Conservation (phyloP, 352 stramenopile genomes). For the Phytophthora chlamydospora region DNA sequence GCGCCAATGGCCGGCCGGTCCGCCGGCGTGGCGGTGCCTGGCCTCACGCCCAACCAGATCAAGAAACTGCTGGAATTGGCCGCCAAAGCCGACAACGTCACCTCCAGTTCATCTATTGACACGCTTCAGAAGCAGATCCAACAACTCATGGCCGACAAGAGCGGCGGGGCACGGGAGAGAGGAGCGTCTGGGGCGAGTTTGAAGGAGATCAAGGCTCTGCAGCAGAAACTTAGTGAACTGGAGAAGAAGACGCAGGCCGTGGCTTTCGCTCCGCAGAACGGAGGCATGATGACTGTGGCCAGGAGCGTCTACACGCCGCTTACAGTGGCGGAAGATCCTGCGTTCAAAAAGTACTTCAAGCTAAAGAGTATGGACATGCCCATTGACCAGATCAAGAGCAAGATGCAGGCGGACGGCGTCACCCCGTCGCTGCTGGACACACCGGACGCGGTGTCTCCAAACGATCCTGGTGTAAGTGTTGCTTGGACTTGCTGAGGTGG, state of each 20-base stretch:
- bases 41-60: slow-evolving; percentile 66
- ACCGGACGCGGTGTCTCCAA: slow-evolving; percentile 73
- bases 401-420: slow-evolving; percentile 81
- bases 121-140: slow-evolving; percentile 77
- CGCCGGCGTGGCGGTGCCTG: slow-evolving; percentile 48
- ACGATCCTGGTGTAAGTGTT: slow-evolving; percentile 72
- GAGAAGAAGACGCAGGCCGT: slow-evolving; percentile 78
- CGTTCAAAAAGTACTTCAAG: slow-evolving; percentile 86
- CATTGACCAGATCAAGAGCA: slow-evolving; percentile 76
- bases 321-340: slow-evolving; percentile 74
- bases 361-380: slow-evolving; percentile 83
- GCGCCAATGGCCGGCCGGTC: slow-evolving; percentile 24
- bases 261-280: slow-evolving; percentile 35
- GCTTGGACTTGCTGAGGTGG: neutral
- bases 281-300: slow-evolving; percentile 15
- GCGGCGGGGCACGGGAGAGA: slow-evolving; percentile 30
- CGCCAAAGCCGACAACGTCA: slow-evolving; percentile 56
- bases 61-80: slow-evolving; percentile 75
- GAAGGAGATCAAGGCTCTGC: slow-evolving; percentile 78
- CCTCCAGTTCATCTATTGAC: slow-evolving; percentile 54
- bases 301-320: slow-evolving; percentile 58
- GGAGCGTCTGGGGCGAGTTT: slow-evolving; percentile 54
- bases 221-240: slow-evolving; percentile 75
- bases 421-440: slow-evolving; percentile 66
- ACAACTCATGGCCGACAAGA: slow-evolving; percentile 64